These are phyloP conservation scores for Fusarium graminum DNA, from an alignment of 2,329 filamentous ascomycete genomes.

Conservation along the genomic window DNA sequence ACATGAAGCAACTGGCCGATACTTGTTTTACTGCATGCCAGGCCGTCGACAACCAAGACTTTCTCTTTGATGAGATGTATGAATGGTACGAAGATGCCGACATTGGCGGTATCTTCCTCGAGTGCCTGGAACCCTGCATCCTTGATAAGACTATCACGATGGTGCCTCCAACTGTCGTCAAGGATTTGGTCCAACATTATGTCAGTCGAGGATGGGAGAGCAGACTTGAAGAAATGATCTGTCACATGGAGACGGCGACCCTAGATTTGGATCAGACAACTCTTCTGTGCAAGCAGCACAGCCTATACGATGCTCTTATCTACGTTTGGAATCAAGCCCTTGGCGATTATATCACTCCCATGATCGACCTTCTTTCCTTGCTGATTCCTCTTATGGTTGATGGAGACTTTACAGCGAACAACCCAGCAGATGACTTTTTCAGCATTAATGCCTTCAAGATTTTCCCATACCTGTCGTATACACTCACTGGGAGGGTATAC, in stretches of 20 bases:
- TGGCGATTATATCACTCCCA: slow-evolving; percentile 88
- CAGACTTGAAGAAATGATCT: slow-evolving; percentile 92
- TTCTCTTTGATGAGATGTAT: slow-evolving; percentile 91
- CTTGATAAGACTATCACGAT: slow-evolving; percentile 79
- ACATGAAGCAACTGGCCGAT: slow-evolving; percentile 82
- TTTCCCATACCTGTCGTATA: slow-evolving; percentile 94
- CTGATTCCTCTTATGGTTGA: slow-evolving; percentile 70
- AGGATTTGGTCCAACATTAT: slow-evolving; percentile 86
- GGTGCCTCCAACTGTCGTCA: slow-evolving; percentile 86
- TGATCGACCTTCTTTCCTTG: slow-evolving; percentile 85
- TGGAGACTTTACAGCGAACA: slow-evolving; percentile 65
- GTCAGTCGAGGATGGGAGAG: slow-evolving; percentile 80
- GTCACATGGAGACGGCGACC: slow-evolving; percentile 88
- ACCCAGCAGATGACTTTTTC: slow-evolving; percentile 71
- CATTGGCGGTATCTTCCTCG: slow-evolving; percentile 81
- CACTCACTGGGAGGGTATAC: slow-evolving; percentile 90
- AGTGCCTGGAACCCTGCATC: slow-evolving; percentile 89
- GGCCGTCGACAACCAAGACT: slow-evolving; percentile 81
- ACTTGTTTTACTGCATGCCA: slow-evolving; percentile 88
- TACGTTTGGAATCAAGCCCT: slow-evolving; percentile 97
- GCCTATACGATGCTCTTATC: slow-evolving; percentile 93
- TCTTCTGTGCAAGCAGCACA: slow-evolving; percentile 88
- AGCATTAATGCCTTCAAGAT: slow-evolving; percentile 85
- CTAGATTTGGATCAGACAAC: slow-evolving; percentile 96
- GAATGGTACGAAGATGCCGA: slow-evolving; percentile 87